These are phyloP conservation scores for Ceratocystis ficicola DNA, from an alignment of 2,329 filamentous ascomycete species.

Conservation along the genomic window DNA sequence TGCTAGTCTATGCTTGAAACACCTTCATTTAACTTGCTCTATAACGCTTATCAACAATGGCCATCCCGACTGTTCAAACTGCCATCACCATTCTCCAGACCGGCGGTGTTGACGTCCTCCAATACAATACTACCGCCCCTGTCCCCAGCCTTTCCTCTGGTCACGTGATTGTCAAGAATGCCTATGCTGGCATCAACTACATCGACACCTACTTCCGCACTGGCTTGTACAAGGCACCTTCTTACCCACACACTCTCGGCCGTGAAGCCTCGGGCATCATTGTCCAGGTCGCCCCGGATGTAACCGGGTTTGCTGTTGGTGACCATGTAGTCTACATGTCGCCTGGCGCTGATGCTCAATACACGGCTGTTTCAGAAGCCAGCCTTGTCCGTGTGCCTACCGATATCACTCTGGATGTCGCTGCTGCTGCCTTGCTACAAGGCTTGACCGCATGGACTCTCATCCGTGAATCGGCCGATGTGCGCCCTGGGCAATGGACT, in stretches of 20 bases:
- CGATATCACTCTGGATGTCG: slow-evolving; percentile 46
- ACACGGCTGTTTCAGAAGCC: slow-evolving; percentile 40
- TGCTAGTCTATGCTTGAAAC: background rate
- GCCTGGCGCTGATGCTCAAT: slow-evolving; percentile 43
- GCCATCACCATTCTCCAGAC: slow-evolving; percentile 53
- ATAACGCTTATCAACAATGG: slow-evolving; percentile 41
- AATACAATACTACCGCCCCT: slow-evolving; percentile 40
- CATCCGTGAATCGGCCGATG: slow-evolving; percentile 62
- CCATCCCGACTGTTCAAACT: slow-evolving; percentile 51
- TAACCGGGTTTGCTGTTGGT: slow-evolving; percentile 47
- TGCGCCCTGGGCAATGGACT: slow-evolving; percentile 66
- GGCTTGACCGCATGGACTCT: slow-evolving; percentile 73
- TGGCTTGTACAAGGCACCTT: slow-evolving; percentile 52
- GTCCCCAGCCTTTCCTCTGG: slow-evolving; percentile 42
- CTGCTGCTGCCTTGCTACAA: slow-evolving; percentile 61
- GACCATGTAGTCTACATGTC: slow-evolving; percentile 61
- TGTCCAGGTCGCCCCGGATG: slow-evolving; percentile 45
- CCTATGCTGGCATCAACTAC: slow-evolving; percentile 56
- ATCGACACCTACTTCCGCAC: slow-evolving; percentile 64
- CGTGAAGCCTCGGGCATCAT: slow-evolving; percentile 67
- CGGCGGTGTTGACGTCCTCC: slow-evolving; percentile 57
- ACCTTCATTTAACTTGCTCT: background rate
- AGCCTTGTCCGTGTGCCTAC: slow-evolving; percentile 53
- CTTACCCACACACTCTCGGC: slow-evolving; percentile 62
- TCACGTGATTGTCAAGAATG: slow-evolving; percentile 50